A percentile compares a stretch with the other conserved stretches of the same genome.
Evolutionary conservation across 768 basidiomycete genomes (phyloP).

Genomic region (Suillus variegatus): DNA sequence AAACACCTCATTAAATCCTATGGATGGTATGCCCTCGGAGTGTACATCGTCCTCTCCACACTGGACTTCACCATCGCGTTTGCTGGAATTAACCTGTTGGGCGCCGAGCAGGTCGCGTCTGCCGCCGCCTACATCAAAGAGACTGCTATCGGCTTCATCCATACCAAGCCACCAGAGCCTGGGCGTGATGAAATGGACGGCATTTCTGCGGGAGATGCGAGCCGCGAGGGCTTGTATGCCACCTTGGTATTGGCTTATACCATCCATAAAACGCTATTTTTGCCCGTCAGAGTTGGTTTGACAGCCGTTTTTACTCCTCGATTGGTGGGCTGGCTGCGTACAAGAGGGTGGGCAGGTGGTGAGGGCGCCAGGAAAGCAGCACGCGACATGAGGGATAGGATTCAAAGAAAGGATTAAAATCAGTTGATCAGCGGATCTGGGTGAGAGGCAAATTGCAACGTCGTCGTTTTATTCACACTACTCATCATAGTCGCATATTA

Average conservation of each 20-base stretch:
- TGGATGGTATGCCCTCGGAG: slow-evolving; percentile 94
- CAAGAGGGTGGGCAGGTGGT: slow-evolving; percentile 78
- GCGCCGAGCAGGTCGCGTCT: slow-evolving; percentile 85
- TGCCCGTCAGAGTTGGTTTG: slow-evolving; percentile 86
- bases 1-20: slow-evolving; percentile 88
- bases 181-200: slow-evolving; percentile 65
- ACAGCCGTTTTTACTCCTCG: slow-evolving; percentile 85
- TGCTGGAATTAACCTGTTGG: slow-evolving; percentile 79
- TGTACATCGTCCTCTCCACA: slow-evolving; percentile 73
- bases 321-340: slow-evolving; percentile 83
- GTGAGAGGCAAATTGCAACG: background rate
- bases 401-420: slow-evolving; percentile 16
- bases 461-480: slow-evolving; percentile 4
- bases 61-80: slow-evolving; percentile 89
- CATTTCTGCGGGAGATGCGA: slow-evolving; percentile 33
- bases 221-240: slow-evolving; percentile 82
- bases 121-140: slow-evolving; percentile 61
- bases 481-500: background rate
- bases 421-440: background rate
- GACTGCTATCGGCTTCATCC: slow-evolving; percentile 43
- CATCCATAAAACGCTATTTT: slow-evolving; percentile 91
- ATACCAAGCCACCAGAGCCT: slow-evolving; percentile 61
- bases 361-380: slow-evolving; percentile 71
- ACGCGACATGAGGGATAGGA: slow-evolving; percentile 38
- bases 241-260: slow-evolving; percentile 93